Percentiles rank a stretch among this genome's conserved stretches.
phyloP scores from a whole-genome alignment of 2,329 filamentous ascomycete genomes.

The Niveomyces coronatus region DNA sequence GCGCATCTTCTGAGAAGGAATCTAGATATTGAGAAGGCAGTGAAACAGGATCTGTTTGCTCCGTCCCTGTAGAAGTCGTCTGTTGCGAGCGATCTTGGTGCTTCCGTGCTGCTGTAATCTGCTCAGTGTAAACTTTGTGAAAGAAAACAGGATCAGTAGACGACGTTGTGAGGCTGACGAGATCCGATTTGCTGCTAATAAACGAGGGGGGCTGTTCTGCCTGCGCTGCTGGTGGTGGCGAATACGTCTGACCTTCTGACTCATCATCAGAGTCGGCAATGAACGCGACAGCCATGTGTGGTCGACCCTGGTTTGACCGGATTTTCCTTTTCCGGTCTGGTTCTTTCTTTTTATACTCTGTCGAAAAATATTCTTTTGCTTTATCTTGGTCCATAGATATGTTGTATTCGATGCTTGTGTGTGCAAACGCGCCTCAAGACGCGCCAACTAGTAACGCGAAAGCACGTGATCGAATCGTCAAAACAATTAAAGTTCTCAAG shows the following conservation, averaged over 20 bases:
- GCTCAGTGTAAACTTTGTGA: slow-evolving; percentile 35
- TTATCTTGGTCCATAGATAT: not conserved
- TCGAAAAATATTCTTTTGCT: not conserved
- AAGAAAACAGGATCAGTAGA: slow-evolving; percentile 41
- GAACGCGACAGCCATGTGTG: slow-evolving; percentile 16
- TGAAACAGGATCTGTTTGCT: slow-evolving; percentile 7
- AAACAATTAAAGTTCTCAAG: too few species aligned
- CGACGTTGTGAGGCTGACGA: slow-evolving; percentile 18
- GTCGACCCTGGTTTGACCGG: not conserved
- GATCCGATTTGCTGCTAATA: not conserved
- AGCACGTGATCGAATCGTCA: not conserved
- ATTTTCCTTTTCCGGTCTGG: not conserved
- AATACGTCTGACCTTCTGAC: slow-evolving; percentile 16
- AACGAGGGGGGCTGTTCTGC: slow-evolving; percentile 1
- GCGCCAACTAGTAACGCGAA: not conserved
- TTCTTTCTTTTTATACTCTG: too few species aligned
- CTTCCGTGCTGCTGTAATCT: slow-evolving; percentile 22
- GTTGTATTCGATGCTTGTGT: not conserved
- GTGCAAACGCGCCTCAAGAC: not conserved
- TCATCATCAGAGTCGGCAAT: slow-evolving; percentile 33
- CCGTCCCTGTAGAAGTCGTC: slow-evolving; percentile 2
- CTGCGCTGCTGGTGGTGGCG: slow-evolving; percentile 11
- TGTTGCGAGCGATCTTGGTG: not conserved
- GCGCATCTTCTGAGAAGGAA: slow-evolving; percentile 16
- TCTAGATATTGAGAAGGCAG: slow-evolving; percentile 12